A percentile compares a stretch with the other conserved stretches of the same genome.
phyloP scores from a whole-genome alignment of 306 rosid species.

The Rosa lucieae region DNA sequence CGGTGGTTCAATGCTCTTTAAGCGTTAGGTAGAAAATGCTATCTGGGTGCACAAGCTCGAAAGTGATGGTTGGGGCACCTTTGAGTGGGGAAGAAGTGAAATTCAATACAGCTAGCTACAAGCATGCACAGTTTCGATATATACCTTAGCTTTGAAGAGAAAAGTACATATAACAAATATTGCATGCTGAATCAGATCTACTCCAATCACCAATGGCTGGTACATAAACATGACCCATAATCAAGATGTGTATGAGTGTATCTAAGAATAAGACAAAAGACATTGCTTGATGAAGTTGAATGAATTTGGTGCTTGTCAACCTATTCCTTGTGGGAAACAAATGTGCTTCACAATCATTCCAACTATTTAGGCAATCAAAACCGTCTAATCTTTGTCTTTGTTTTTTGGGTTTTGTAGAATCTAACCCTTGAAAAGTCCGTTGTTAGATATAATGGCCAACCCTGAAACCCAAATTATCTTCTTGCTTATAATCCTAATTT shows the following conservation, averaged over 20 bases:
- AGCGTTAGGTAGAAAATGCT: constrained; percentile 46
- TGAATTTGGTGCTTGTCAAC: constrained; percentile 22
- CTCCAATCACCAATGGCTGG: constrained; percentile 11
- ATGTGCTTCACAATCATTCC: constrained; percentile 19
- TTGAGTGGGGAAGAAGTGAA: constrained; percentile 72
- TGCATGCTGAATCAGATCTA: constrained; percentile 25
- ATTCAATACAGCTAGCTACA: constrained; percentile 26
- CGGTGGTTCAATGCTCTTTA: neutral
- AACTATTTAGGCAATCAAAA: constrained; percentile 22
- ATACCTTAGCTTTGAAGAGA: constrained; percentile 77
- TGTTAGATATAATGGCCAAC: neutral
- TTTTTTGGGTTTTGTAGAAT: neutral
- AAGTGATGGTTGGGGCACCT: constrained; percentile 35
- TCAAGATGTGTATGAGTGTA: neutral
- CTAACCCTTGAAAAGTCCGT: neutral
- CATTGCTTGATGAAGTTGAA: constrained; percentile 23
- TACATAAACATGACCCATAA: constrained; percentile 18
- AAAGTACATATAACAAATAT: constrained; percentile 29
- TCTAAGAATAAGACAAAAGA: constrained; percentile 4
- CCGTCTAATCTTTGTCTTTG: neutral
- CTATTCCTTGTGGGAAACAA: constrained; percentile 6
- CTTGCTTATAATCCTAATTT: neutral
- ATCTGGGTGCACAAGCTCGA: constrained; percentile 36
- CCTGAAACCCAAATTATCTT: neutral
- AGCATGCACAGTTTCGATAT: constrained; percentile 24